Evolutionary conservation across 1,284 basidiomycete species (phyloP).

Genomic region (Trichosporon sp.): DNA sequence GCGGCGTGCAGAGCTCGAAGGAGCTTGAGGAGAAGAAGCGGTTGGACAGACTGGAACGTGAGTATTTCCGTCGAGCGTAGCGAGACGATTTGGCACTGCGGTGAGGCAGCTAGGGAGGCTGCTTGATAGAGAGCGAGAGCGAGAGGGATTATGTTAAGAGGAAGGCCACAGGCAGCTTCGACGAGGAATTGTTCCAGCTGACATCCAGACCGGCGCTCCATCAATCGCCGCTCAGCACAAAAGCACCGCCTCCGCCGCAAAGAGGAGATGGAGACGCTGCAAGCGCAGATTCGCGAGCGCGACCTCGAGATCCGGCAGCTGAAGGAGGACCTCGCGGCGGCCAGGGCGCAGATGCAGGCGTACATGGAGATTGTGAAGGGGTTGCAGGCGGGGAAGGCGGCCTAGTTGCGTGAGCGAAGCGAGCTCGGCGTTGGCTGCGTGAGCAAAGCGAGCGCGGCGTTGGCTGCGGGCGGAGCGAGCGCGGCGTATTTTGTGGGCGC

Average conservation of each 20-base stretch:
- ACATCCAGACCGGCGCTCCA: slow-evolving; percentile 19
- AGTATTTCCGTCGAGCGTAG: background rate
- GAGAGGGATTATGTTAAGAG: no score
- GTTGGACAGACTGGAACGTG: slow-evolving; percentile 17
- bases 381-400: background rate
- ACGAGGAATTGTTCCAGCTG: background rate
- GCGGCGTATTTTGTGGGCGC: no score
- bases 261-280: slow-evolving; percentile 19
- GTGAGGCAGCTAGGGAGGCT: no score
- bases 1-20: background rate
- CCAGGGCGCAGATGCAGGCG: slow-evolving; percentile 7
- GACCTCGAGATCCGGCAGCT: slow-evolving; percentile 14
- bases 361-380: background rate
- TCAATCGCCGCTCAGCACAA: slow-evolving; percentile 23
- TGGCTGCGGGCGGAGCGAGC: no score
- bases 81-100: no score
- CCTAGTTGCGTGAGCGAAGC: background rate
- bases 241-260: slow-evolving; percentile 22
- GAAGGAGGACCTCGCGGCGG: slow-evolving; percentile 16
- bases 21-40: slow-evolving; percentile 13
- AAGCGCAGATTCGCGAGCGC: slow-evolving; percentile 11
- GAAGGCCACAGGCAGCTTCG: no score
- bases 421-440: no score
- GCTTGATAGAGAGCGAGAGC: no score
- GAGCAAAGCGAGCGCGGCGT: no score